phyloP scores from a whole-genome alignment of 1,284 basidiomycete species.

The Microbotryum lychnidis-dioicae region DNA sequence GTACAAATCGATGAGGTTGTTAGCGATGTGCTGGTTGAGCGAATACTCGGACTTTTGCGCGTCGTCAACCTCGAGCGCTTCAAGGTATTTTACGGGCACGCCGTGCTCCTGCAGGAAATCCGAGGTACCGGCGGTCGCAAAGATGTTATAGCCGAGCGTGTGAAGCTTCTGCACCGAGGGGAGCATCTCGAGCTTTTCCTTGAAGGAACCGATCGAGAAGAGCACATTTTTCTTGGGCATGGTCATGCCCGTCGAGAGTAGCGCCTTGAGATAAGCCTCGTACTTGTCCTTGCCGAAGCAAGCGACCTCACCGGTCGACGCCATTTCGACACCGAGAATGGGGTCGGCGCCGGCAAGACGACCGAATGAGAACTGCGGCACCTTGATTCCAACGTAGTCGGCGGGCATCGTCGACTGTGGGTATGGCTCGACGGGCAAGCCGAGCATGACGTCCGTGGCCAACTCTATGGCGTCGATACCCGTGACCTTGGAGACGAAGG shows the following conservation, averaged over 20 bases:
- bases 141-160: conserved; percentile 89
- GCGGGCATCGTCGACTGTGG: conserved; percentile 65
- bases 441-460: conserved; percentile 97
- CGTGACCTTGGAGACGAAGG: conserved; percentile 97
- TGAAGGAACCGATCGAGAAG: conserved; percentile 89
- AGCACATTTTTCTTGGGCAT: conserved; percentile 93
- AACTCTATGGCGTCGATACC: conserved; percentile 97
- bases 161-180: conserved; percentile 95
- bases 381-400: conserved; percentile 97
- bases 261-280: conserved; percentile 93
- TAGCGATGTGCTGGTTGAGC: conserved; percentile 84
- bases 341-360: conserved; percentile 93
- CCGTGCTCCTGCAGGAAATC: conserved; percentile 84
- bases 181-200: conserved; percentile 94
- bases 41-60: conserved; percentile 92
- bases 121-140: conserved; percentile 92
- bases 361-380: conserved; percentile 96
- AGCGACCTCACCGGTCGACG: conserved; percentile 98
- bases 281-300: conserved; percentile 98
- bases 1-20: conserved; percentile 96
- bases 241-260: conserved; percentile 90
- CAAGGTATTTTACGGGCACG: conserved; percentile 66
- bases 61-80: conserved; percentile 69
- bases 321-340: conserved; percentile 99
- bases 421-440: conserved; percentile 78